A percentile compares a stretch with the other conserved stretches of the same genome.
These are phyloP conservation scores for Sonneratia alba DNA, from an alignment of 345 rosid species.

Conservation along the genomic window DNA sequence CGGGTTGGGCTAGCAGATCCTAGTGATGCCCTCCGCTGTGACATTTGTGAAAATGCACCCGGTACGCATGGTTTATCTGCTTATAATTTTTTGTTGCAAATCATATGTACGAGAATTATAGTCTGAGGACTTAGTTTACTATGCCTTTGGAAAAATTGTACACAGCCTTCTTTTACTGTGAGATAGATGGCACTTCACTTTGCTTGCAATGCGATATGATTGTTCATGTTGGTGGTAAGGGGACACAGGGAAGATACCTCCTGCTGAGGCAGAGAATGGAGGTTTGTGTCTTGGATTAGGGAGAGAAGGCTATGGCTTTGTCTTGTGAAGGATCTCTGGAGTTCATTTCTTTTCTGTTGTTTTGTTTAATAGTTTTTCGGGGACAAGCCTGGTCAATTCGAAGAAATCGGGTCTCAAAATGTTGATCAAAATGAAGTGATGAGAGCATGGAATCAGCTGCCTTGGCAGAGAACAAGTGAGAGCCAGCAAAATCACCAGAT, in stretches of 20 bases:
- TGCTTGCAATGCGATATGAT: conserved; percentile 81
- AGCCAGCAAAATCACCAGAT: conserved; percentile 29
- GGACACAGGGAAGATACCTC: conserved; percentile 61
- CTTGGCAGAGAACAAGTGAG: conserved; percentile 18
- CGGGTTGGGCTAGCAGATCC: conserved; percentile 71
- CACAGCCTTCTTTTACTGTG: conserved; percentile 87
- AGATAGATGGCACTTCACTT: conserved; percentile 73
- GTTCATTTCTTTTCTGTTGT: neutral
- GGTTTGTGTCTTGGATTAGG: conserved; percentile 23
- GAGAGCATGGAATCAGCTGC: conserved; percentile 14
- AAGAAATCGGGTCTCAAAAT: neutral
- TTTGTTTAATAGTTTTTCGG: conserved; percentile 51
- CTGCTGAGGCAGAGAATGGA: conserved; percentile 67
- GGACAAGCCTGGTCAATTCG: conserved; percentile 19
- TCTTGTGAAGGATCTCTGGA: neutral
- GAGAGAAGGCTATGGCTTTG: neutral
- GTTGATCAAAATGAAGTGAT: conserved; percentile 16
- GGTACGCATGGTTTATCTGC: conserved; percentile 18
- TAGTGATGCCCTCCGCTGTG: conserved; percentile 58
- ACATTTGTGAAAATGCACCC: conserved; percentile 74
- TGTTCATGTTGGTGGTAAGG: conserved; percentile 81
- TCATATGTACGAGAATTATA: neutral
- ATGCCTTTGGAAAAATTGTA: neutral
- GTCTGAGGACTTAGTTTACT: neutral
- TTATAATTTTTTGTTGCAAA: neutral